phyloP scores from a whole-genome alignment of 2,329 filamentous ascomycete species.

The Aspergillus terreus region DNA sequence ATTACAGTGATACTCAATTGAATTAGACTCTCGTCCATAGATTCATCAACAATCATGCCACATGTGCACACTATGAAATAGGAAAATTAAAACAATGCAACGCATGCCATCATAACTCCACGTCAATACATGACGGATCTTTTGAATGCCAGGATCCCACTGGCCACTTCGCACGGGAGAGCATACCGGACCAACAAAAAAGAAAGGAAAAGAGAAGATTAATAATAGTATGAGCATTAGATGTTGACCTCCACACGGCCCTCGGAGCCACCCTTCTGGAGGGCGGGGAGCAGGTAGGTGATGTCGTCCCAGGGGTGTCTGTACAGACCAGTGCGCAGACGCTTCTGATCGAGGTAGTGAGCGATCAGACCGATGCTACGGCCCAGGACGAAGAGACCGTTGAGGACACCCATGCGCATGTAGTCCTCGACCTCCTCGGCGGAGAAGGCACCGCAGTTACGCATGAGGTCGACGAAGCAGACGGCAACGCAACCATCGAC shows the following conservation, averaged over 20 bases:
- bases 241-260: conserved; percentile 87
- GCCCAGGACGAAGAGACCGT: conserved; percentile 97
- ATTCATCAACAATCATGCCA: conserved; percentile 28
- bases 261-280: conserved; percentile 70
- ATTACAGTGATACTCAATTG: too few species aligned
- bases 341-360: conserved; percentile 99
- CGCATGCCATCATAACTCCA: conserved; percentile 35
- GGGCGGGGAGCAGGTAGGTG: conserved; percentile 84
- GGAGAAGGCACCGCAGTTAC: conserved; percentile 97
- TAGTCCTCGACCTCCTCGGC: conserved; percentile 97
- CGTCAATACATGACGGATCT: conserved; percentile 27
- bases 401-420: conserved; percentile 97
- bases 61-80: conserved; percentile 27
- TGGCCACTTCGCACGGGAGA: conserved; percentile 6
- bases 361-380: conserved; percentile 98
- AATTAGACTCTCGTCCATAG: too few species aligned
- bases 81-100: conserved; percentile 26
- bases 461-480: conserved; percentile 96
- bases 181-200: conserved; percentile 4
- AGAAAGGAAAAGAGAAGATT: conserved; percentile 18
- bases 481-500: conserved; percentile 97
- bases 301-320: conserved; percentile 99
- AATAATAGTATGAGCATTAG: conserved; percentile 40
- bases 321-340: conserved; percentile 96
- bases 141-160: conserved; percentile 22